These are phyloP conservation scores for Fusarium oxysporum DNA, from an alignment of 2,329 filamentous ascomycete species.

Conservation along the genomic window DNA sequence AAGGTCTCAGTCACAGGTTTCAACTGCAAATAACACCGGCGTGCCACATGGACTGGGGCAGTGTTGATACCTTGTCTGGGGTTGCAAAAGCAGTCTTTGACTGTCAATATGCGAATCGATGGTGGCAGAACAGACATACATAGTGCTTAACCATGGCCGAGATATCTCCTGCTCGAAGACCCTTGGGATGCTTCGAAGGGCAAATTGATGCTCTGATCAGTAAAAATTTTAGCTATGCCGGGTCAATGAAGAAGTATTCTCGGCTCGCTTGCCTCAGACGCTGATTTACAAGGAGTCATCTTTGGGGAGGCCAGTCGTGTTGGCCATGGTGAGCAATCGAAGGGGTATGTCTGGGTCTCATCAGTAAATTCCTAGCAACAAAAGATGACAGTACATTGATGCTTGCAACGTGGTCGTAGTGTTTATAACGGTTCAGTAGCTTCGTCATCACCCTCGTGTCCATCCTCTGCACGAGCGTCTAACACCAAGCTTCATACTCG, in stretches of 20 bases:
- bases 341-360: too few species aligned
- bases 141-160: conserved; percentile 81
- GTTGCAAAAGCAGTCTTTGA: conserved; percentile 66
- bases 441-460: too few species aligned
- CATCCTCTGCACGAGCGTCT: too few species aligned
- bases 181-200: conserved; percentile 44
- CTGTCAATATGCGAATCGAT: not conserved
- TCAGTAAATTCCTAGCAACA: not conserved
- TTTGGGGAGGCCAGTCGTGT: not conserved
- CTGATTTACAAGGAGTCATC: not conserved
- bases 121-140: conserved; percentile 47
- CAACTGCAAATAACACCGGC: accelerated
- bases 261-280: not conserved
- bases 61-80: conserved; percentile 80
- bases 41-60: conserved; percentile 58
- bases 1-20: not conserved
- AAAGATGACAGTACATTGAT: too few species aligned
- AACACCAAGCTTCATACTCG: too few species aligned
- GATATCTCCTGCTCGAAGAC: conserved; percentile 73
- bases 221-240: not conserved
- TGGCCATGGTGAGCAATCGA: not conserved
- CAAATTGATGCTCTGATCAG: not conserved
- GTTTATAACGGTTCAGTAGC: too few species aligned
- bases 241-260: not conserved
- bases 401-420: too few species aligned